Evolutionary conservation across 768 basidiomycete genomes (phyloP), one percentile per base, ranked within the genome.

Genomic region (Hypsizygus marmoreus): DNA sequence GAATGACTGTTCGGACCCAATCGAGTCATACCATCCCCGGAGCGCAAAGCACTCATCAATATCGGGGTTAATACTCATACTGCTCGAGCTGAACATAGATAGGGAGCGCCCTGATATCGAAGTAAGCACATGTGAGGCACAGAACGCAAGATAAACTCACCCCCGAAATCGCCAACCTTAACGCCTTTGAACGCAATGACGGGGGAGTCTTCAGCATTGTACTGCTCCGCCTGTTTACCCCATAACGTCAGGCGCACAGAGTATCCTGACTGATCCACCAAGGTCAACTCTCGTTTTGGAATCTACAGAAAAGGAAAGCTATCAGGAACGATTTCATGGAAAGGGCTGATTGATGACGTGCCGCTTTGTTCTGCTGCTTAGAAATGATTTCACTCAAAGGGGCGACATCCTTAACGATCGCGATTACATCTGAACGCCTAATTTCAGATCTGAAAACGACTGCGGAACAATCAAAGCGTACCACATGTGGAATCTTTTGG

Each of bases 121-220:
- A 47, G 35, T 42, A 14, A 33, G 37, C 16, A 33, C 20, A 43
- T 14, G 49, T 7, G 36, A 22, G 5, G 20, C 37, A 19, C 36
- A 34, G 33, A 29, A 19, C 17, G 9, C 22, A 23, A 23, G 17
- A 26, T 20, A 13, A 26, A 46, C 70, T 39, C 55, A 82, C 92
- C 92, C 58, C 86, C 85, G 64, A 87, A 99, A 53, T 97, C 95
- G 20, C 91, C 86, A 30, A 98, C 90, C 64, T 87, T 91, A 53
- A 92, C 91, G 17, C 91, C 88, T 68, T 95, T 97, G 78, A 95
- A 91, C 4, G 95, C 95, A 53, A 95, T 77, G 23, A 98, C 84
- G 7, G 91, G 82, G 39, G 74, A 74, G 9, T 76, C 71, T 14
- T 71, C 69, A 4, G 75, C 68, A n/a, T 66, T 63, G 62, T 82